phyloP scores from a whole-genome alignment of 139 green algal genomes.

The Coelastrella sp. region DNA sequence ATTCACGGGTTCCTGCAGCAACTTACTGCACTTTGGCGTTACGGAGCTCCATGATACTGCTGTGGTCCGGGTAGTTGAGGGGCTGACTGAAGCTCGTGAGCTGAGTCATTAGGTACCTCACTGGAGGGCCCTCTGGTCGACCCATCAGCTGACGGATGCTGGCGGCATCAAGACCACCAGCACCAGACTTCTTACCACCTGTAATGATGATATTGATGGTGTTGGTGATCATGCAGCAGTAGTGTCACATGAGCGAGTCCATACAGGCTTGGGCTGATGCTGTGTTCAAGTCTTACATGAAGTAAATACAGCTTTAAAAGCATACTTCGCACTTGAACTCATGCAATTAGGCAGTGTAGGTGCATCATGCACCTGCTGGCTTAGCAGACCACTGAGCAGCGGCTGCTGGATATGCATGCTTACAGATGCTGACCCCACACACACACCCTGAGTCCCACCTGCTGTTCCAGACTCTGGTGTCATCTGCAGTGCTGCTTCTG shows the following conservation, averaged over 20 bases:
- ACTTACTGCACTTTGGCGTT: slow-evolving; percentile 36
- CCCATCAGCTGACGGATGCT: slow-evolving; percentile 60
- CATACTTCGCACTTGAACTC: too few relatives aligned
- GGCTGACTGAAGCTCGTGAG: slow-evolving; percentile 57
- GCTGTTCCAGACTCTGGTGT: neutral
- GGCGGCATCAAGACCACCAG: slow-evolving; percentile 25
- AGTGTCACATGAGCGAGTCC: neutral
- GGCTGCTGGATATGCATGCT: neutral
- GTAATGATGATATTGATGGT: neutral
- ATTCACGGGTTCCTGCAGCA: too few relatives aligned
- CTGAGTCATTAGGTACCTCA: slow-evolving; percentile 57
- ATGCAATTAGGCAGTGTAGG: too few relatives aligned
- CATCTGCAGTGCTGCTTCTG: slow-evolving; percentile 64
- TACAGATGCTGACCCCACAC: too few relatives aligned
- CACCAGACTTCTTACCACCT: neutral
- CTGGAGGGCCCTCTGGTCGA: slow-evolving; percentile 32
- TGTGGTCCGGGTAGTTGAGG: slow-evolving; percentile 64
- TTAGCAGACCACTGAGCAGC: too few relatives aligned
- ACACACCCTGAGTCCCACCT: neutral
- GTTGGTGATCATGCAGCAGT: too few relatives aligned
- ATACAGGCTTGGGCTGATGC: too few relatives aligned
- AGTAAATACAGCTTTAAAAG: too few relatives aligned
- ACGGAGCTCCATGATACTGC: slow-evolving; percentile 57
- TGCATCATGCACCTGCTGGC: too few relatives aligned
- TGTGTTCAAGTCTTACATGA: too few relatives aligned